phyloP scores from a whole-genome alignment of 2,329 filamentous ascomycete species.

The Fusarium begoniae region DNA sequence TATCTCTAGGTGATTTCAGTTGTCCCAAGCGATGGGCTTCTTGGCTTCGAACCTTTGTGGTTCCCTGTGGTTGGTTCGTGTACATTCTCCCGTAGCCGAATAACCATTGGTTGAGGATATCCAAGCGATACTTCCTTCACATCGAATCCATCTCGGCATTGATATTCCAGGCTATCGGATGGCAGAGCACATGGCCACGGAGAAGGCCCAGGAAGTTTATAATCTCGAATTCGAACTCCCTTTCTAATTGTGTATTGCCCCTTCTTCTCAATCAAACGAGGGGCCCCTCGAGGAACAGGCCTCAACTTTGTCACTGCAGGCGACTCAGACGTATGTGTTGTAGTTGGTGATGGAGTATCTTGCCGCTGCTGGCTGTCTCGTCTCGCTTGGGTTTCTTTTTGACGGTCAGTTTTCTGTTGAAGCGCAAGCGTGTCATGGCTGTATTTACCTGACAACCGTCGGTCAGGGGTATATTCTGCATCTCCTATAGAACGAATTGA shows the following conservation, averaged over 20 bases:
- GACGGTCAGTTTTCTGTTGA: background rate
- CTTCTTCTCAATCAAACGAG: slow-evolving; percentile 37
- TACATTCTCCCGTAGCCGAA: background rate
- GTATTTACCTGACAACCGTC: background rate
- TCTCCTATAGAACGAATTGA: slow-evolving; percentile 23
- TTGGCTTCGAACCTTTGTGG: background rate
- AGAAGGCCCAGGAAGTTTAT: slow-evolving; percentile 30
- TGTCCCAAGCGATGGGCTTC: slow-evolving; percentile 20
- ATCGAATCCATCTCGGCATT: slow-evolving; percentile 47
- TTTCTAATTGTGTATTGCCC: slow-evolving; percentile 42
- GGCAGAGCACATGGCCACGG: background rate
- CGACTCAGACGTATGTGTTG: background rate
- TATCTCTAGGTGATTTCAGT: background rate
- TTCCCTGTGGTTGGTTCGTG: background rate
- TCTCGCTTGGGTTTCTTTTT: background rate
- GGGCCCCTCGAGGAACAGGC: slow-evolving; percentile 41
- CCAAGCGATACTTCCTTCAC: slow-evolving; percentile 27
- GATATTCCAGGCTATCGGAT: slow-evolving; percentile 32
- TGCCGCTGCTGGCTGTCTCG: background rate
- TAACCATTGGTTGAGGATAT: slow-evolving; percentile 22
- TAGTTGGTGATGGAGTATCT: background rate
- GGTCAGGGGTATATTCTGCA: background rate
- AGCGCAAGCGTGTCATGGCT: background rate
- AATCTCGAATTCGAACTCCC: slow-evolving; percentile 45
- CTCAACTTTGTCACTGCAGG: slow-evolving; percentile 26